Evolutionary conservation across 768 basidiomycete genomes (phyloP).

Genomic region (Cyclocybe aegerita): DNA sequence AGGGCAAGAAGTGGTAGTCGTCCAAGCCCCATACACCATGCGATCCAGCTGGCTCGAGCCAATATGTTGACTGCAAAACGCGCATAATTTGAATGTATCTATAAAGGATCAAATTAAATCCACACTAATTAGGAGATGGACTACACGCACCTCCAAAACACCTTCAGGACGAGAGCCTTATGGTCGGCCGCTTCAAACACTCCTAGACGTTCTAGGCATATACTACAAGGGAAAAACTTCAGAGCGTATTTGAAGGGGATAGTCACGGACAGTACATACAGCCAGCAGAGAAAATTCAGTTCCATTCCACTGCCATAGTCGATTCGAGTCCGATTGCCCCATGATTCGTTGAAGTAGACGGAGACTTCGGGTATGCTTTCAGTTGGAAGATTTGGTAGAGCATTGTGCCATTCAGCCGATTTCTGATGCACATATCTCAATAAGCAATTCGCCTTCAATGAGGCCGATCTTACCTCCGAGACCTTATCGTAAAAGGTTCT

Average conservation of each 20-base stretch:
- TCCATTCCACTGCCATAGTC: conserved; percentile 99
- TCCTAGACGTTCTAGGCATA: conserved; percentile 76
- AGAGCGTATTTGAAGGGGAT: not conserved
- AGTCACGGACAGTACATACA: conserved; percentile 51
- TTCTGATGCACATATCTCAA: conserved; percentile 32
- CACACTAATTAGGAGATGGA: not conserved
- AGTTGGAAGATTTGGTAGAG: conserved; percentile 54
- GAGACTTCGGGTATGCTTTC: conserved; percentile 69
- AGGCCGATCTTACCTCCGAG: conserved; percentile 45
- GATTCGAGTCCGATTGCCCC: conserved; percentile 90
- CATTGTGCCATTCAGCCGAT: conserved; percentile 55
- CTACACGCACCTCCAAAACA: conserved; percentile 80
- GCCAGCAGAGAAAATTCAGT: conserved; percentile 94
- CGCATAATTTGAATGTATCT: conserved; percentile 84
- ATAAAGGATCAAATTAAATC: conserved; percentile 40
- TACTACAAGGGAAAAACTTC: conserved; percentile 40
- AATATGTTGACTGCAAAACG: conserved; percentile 86
- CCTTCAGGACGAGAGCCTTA: conserved; percentile 70
- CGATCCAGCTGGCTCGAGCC: conserved; percentile 98
- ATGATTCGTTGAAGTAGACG: conserved; percentile 80
- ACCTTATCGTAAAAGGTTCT: conserved; percentile 87
- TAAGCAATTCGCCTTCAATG: not conserved
- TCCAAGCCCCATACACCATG: conserved; percentile 98
- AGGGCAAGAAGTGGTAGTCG: conserved; percentile 95
- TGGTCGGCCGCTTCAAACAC: conserved; percentile 66